phyloP scores from a whole-genome alignment of 257 asterid species.

The Paulownia fortunei region DNA sequence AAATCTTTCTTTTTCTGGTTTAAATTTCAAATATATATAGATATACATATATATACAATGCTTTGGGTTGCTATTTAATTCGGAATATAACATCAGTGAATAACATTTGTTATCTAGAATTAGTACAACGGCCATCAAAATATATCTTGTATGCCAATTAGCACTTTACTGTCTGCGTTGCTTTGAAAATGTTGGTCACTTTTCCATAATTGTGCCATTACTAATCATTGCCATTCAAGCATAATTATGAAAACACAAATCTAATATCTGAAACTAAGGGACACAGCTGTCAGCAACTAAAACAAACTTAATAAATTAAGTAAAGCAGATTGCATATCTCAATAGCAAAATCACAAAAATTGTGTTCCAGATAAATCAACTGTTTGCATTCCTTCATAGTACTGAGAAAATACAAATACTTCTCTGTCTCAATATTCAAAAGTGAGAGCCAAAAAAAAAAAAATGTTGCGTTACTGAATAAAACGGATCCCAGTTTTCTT shows the following conservation, averaged over 20 bases:
- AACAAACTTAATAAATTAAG: neutral
- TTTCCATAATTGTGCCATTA: neutral
- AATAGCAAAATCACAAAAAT: neutral
- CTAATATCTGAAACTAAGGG: neutral
- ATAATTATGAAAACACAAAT: neutral
- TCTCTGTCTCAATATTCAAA: neutral
- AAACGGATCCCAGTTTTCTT: neutral
- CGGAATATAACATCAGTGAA: neutral
- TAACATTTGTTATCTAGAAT: neutral
- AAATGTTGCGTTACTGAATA: neutral
- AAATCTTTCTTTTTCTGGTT: neutral
- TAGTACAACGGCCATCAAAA: neutral
- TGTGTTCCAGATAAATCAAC: neutral
- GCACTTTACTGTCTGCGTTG: neutral
- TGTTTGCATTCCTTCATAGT: neutral
- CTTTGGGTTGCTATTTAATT: neutral
- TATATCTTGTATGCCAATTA: neutral
- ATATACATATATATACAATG: neutral
- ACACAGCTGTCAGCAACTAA: slow-evolving; percentile 5
- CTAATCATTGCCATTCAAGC: neutral
- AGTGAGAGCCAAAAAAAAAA: neutral
- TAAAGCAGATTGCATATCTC: neutral
- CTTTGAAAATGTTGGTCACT: neutral
- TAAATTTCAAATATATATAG: neutral
- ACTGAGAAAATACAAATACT: neutral